Conservation (phyloP, 2,329 filamentous ascomycete species). For the Fusarium sp. region DNA sequence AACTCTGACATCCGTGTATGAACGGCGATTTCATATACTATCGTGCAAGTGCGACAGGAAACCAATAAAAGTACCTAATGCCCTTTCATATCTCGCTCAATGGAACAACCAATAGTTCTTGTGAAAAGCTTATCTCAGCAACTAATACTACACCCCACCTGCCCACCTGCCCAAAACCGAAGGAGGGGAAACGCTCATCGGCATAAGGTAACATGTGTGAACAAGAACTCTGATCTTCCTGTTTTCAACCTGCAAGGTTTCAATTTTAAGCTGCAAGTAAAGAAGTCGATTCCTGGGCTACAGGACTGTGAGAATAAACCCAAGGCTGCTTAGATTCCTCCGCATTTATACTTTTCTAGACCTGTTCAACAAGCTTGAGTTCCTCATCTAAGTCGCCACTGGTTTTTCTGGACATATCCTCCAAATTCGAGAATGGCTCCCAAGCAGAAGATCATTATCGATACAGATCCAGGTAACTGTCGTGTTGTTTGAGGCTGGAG, state of each 20-base stretch:
- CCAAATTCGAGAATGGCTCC: conserved; percentile 60
- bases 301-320: not conserved
- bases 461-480: conserved; percentile 83
- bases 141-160: conserved; percentile 34
- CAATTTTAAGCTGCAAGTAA: conserved; percentile 3
- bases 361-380: not conserved
- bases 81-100: not conserved
- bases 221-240: not conserved
- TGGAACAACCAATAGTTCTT: not conserved
- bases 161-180: conserved; percentile 38
- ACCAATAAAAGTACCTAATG: not conserved
- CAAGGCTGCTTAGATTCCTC: not conserved
- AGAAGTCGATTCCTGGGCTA: not conserved
- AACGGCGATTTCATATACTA: not conserved
- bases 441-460: conserved; percentile 86
- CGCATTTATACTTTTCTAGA: not conserved
- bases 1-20: not conserved
- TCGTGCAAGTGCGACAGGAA: not conserved
- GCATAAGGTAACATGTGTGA: not conserved
- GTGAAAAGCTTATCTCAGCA: conserved; percentile 39
- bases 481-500: no score
- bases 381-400: not conserved
- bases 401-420: not conserved
- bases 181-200: conserved; percentile 37
- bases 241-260: conserved; percentile 4